Evolutionary conservation across 2,329 filamentous ascomycete genomes (phyloP).

Genomic region (Catunica adiposa): DNA sequence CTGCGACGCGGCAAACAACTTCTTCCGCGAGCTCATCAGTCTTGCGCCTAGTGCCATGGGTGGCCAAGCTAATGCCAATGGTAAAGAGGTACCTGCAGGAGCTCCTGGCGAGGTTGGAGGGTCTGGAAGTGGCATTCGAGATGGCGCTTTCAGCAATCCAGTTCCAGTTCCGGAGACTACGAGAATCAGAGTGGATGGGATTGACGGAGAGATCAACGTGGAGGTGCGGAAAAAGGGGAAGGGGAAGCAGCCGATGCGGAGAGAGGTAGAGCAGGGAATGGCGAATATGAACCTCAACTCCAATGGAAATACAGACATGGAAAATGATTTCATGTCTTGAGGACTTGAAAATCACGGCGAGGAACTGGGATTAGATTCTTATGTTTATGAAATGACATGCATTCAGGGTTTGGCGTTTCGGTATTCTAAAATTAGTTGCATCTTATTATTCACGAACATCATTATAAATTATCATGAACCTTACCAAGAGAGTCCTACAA

Average conservation of each 20-base stretch:
- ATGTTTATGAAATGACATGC: too few species aligned
- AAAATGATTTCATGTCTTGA: conserved; percentile 15
- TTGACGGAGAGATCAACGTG: conserved; percentile 39
- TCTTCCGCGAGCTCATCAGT: conserved; percentile 47
- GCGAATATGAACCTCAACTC: conserved; percentile 9
- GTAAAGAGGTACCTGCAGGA: conserved; percentile 17
- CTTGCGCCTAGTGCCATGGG: conserved; percentile 22
- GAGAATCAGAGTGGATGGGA: conserved; percentile 35
- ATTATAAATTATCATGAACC: too few species aligned
- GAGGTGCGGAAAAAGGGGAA: conserved; percentile 25
- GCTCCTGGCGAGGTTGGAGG: conserved; percentile 21
- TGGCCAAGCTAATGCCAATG: conserved; percentile 1
- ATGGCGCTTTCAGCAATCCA: background rate
- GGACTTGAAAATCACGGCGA: background rate
- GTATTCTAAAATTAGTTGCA: too few species aligned
- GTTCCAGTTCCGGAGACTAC: conserved; percentile 8
- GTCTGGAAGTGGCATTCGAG: conserved; percentile 22
- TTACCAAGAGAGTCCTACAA: too few species aligned
- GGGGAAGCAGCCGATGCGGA: conserved; percentile 14
- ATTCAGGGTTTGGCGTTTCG: too few species aligned
- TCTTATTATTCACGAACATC: background rate
- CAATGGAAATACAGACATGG: conserved; percentile 14
- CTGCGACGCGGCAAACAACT: conserved; percentile 54
- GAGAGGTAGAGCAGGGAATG: conserved; percentile 11
- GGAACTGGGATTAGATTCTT: too few species aligned